A percentile compares a stretch with the other conserved stretches of the same genome.
Evolutionary conservation across 2,329 filamentous ascomycete species (phyloP).

Genomic region (Furcasterigmium furcatum): DNA sequence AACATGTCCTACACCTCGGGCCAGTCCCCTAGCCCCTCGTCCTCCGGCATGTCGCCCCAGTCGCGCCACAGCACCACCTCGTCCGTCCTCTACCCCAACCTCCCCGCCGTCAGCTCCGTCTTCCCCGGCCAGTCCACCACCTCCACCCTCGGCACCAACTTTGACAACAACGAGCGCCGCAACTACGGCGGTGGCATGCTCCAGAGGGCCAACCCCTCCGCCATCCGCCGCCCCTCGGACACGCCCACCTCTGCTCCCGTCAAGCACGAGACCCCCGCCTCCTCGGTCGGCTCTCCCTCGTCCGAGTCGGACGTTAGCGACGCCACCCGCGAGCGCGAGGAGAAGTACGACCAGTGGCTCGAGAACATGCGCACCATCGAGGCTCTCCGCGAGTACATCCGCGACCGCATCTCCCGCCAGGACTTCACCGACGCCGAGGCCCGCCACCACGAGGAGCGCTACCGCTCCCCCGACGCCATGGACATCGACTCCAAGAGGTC

Average conservation of each 20-base stretch:
- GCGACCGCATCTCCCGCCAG: conserved; percentile 50
- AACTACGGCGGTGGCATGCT: conserved; percentile 66
- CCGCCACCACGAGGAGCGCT: conserved; percentile 18
- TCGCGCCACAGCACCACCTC: conserved; percentile 60
- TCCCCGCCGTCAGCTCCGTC: conserved; percentile 68
- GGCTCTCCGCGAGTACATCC: conserved; percentile 55
- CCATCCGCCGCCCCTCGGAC: conserved; percentile 30
- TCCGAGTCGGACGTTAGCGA: conserved; percentile 50
- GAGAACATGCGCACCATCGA: conserved; percentile 65
- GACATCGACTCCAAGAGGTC: conserved; percentile 9
- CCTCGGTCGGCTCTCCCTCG: conserved; percentile 51
- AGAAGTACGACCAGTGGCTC: conserved; percentile 62
- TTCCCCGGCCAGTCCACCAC: conserved; percentile 67
- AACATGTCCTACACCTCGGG: conserved; percentile 74
- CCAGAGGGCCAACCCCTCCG: conserved; percentile 50
- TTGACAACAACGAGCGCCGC: conserved; percentile 60
- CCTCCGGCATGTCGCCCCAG: conserved; percentile 65
- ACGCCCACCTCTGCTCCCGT: conserved; percentile 33
- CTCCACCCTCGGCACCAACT: conserved; percentile 67
- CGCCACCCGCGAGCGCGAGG: conserved; percentile 53
- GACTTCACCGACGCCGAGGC: conserved; percentile 38
- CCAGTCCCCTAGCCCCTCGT: conserved; percentile 72
- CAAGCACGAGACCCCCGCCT: conserved; percentile 41
- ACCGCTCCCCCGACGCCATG: conserved; percentile 14
- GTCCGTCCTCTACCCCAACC: conserved; percentile 69